These are phyloP conservation scores for Arabis alpina DNA, from an alignment of 345 rosid genomes.

Conservation along the genomic window DNA sequence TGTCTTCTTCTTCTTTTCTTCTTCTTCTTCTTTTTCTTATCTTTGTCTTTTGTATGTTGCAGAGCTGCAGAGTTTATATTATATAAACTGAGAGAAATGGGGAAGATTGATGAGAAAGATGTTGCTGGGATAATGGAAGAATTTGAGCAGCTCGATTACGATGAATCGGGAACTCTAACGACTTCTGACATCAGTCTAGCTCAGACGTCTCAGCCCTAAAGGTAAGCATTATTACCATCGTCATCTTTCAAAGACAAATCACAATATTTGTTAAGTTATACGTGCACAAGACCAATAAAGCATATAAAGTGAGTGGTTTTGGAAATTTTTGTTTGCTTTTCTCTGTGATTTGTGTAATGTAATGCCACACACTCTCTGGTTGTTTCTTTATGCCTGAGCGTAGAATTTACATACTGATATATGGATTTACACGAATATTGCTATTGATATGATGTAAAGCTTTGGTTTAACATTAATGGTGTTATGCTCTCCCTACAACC, in stretches of 20 bases:
- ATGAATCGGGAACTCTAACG: conserved; percentile 46
- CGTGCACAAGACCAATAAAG: not conserved
- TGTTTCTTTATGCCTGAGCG: conserved; percentile 26
- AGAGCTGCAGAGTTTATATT: conserved; percentile 66
- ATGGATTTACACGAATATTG: not conserved
- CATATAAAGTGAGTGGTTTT: conserved; percentile 8
- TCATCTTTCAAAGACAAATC: not conserved
- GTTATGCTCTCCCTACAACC: conserved; percentile 3
- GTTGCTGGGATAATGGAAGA: conserved; percentile 61
- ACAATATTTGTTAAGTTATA: not conserved
- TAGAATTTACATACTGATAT: conserved; percentile 5
- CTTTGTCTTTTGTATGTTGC: conserved; percentile 12
- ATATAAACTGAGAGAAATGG: conserved; percentile 90
- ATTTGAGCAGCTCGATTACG: conserved; percentile 73
- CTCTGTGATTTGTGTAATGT: conserved; percentile 11
- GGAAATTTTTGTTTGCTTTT: not conserved
- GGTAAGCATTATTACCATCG: conserved; percentile 4
- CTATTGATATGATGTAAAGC: conserved; percentile 1
- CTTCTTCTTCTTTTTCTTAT: not conserved
- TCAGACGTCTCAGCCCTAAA: conserved; percentile 37
- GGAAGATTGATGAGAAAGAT: conserved; percentile 79
- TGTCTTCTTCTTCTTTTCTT: not conserved
- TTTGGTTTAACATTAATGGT: conserved; percentile 3
- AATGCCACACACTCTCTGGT: not conserved
- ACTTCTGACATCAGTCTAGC: conserved; percentile 42